phyloP scores from a whole-genome alignment of 1,139 yeast species.

The Suhomyces panamericanus region DNA sequence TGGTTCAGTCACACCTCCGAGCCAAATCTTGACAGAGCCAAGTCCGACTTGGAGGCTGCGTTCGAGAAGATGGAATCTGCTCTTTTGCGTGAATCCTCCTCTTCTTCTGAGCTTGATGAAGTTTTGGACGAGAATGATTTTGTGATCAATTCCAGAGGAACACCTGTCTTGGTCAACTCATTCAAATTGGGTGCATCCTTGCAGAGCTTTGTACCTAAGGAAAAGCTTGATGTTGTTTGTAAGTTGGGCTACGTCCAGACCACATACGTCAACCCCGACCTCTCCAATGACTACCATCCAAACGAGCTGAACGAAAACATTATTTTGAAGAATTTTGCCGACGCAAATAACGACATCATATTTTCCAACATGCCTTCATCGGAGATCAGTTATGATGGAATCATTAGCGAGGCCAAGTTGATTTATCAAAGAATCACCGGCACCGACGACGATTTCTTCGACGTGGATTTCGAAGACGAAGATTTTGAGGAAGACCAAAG shows the following conservation, averaged over 20 bases:
- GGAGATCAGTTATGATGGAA: conserved; percentile 89
- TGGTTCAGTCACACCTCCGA: conserved; percentile 89
- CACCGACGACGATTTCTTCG: conserved; percentile 91
- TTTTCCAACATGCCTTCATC: conserved; percentile 74
- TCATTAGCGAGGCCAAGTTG: conserved; percentile 75
- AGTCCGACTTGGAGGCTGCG: conserved; percentile 78
- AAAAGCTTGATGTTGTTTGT: conserved; percentile 72
- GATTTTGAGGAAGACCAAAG: conserved; percentile 51
- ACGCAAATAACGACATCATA: conserved; percentile 47
- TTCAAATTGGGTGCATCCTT: conserved; percentile 84
- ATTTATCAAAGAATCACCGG: conserved; percentile 81
- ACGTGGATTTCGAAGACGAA: conserved; percentile 93
- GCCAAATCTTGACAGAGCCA: conserved; percentile 62
- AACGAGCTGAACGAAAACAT: conserved; percentile 30
- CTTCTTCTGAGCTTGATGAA: conserved; percentile 45
- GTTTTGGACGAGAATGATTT: conserved; percentile 59
- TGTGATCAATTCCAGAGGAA: conserved; percentile 55
- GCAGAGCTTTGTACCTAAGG: conserved; percentile 79
- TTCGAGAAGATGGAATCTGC: conserved; percentile 75
- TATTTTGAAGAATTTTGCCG: conserved; percentile 30
- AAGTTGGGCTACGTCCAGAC: conserved; percentile 80
- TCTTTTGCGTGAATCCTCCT: conserved; percentile 72
- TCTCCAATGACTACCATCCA: conserved; percentile 41
- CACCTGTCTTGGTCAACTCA: conserved; percentile 67
- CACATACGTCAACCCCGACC: conserved; percentile 51